Base-by-base conservation (phyloP, 2,329 filamentous ascomycete genomes). In the Aurifilum marmelostoma region DNA sequence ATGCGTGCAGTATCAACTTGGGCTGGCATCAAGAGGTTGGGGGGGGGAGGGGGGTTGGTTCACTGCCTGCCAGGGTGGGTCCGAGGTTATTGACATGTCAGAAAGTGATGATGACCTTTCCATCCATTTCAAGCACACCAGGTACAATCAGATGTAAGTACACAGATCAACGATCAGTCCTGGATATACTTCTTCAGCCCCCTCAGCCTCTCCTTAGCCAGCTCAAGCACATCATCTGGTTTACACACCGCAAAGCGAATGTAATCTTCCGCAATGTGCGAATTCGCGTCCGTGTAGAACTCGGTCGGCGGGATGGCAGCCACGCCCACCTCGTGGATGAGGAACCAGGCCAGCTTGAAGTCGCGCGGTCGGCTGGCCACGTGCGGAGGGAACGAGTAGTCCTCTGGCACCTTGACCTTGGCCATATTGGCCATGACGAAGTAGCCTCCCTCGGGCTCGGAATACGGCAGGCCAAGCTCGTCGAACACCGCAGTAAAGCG, bases 201-300 rank as follows among this genome's bases (percentile, higher is more conserved):
- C 71, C 91, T 84, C 74, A 96, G 80, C 70, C 92, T 83, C 77
- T 92, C 88, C 84, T 95, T 95, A 2, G 92, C 92, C 67, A 87
- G 87, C 78, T 94, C 92, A 29, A 96, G 80, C 50, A 98, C 89
- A 58, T 92, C 88, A 76, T 99, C 94, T 43, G 95, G 88, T 84
- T 99, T 99, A 83, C 96, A 99, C 1, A 99, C 94, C 0, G 96
- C 96, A 78, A 98, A 98, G 32, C 96, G 87, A 76, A 99, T 85
- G 82, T 97, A 99, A 75, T 98, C 91, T 83, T 97, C 92, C 0
- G 92, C 96, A 74, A 97, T 88, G 75, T 92, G 89, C 37, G 92
- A 89, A 76, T 97, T 97, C 58, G 80, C 82, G 24, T 93, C 90
- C 0, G 95, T 97, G 79, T 97, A 98, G 80, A 99, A 99, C 80